phyloP scores from a whole-genome alignment of 163 green algal genomes.

The Chlorella variabilis region DNA sequence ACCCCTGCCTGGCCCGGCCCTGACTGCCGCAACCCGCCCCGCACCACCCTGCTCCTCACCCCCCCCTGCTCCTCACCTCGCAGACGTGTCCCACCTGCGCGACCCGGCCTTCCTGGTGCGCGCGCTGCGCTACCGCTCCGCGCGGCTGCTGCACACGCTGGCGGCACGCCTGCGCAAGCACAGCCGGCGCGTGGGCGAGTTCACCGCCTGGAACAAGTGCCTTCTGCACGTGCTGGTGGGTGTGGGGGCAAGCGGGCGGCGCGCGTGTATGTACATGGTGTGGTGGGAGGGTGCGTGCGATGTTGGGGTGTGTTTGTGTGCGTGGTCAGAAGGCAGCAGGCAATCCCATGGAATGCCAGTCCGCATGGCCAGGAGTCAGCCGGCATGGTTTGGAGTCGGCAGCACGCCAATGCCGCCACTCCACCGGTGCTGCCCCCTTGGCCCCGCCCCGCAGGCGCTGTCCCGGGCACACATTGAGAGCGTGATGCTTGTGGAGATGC shows the following conservation, averaged over 20 bases:
- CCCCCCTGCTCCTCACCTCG: not conserved
- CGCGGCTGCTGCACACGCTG: slow-evolving; percentile 89
- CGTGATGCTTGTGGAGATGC: slow-evolving; percentile 53
- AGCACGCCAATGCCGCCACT: too few relatives aligned
- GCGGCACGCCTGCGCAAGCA: slow-evolving; percentile 88
- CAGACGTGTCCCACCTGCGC: slow-evolving; percentile 76
- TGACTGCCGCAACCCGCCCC: too few relatives aligned
- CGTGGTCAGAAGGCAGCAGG: too few relatives aligned
- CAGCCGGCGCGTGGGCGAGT: slow-evolving; percentile 70
- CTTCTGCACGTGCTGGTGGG: slow-evolving; percentile 85
- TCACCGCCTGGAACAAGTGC: slow-evolving; percentile 91
- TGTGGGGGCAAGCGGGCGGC: too few relatives aligned
- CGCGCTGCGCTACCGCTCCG: slow-evolving; percentile 76
- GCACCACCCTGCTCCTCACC: not conserved
- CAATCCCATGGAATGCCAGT: too few relatives aligned
- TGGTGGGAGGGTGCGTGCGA: too few relatives aligned
- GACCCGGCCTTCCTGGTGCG: slow-evolving; percentile 81
- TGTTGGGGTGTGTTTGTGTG: not conserved
- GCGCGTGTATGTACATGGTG: not conserved
- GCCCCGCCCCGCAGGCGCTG: slow-evolving; percentile 48
- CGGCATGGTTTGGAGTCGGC: too few relatives aligned
- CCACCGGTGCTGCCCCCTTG: too few relatives aligned
- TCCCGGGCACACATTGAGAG: slow-evolving; percentile 68
- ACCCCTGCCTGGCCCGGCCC: too few relatives aligned
- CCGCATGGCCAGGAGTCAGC: too few relatives aligned